Base-by-base conservation (phyloP, 1,284 basidiomycete species). In the Trichosporon asahii region DNA sequence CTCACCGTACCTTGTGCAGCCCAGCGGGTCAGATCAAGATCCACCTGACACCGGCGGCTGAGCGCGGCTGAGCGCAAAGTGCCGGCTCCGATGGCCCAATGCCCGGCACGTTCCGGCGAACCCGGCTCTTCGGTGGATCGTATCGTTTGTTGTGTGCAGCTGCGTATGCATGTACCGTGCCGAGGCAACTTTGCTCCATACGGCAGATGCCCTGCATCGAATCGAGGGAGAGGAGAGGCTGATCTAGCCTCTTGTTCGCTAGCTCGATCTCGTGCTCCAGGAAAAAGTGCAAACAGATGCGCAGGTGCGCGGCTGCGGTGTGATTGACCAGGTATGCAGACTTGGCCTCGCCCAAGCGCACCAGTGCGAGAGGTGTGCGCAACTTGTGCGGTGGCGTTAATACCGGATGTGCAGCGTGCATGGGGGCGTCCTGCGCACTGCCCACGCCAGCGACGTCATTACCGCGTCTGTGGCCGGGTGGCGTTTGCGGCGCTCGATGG, bases 241-340 rank as follows among this genome's bases (percentile, higher is more conserved):
- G 49, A 53, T 53, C 49, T 25, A 8, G 31, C 7, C 11, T 6
- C 31, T 33, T 33, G 31, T 33, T 33, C 31, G 31, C 31, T 33
- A 33, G 31, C 31, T 9, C 31, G 31, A n/a, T 33, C 11, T 33
- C 31, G 31, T 9, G 11, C 31, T n/a, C n/a, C n/a, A n/a, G n/a
- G n/a, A n/a, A n/a, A n/a, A n/a, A n/a, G n/a, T n/a, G n/a, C n/a
- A n/a, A n/a, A n/a, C n/a, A n/a, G n/a, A n/a, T n/a, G n/a, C n/a
- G n/a, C n/a, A n/a, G n/a, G n/a, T n/a, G 23, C 49, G 49, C 49
- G 49, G 49, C 49, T 53, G 49, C 49, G 49, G 49, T 53, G 49
- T 53, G 49, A 53, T 53, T 23, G 21, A 23, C 49, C 49, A 53
- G 49, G 49, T 25, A 23, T 53, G 49, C 49, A 9, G 49, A 25